A percentile compares a stretch with the other conserved stretches of the same genome.
phyloP scores from a whole-genome alignment of 768 basidiomycete species.

The Mrakia blollopis region DNA sequence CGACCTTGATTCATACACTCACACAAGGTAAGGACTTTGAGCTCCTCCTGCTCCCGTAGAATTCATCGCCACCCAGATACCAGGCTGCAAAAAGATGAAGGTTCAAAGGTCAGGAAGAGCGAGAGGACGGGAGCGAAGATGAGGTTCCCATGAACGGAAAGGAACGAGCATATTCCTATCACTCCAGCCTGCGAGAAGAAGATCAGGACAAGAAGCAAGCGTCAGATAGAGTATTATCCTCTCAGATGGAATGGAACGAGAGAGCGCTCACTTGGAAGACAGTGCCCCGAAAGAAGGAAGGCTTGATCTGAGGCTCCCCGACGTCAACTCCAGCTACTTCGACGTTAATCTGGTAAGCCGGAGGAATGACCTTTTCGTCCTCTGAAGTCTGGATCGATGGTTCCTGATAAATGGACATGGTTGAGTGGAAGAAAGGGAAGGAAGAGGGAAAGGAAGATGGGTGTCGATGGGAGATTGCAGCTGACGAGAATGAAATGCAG shows the following conservation, averaged over 20 bases:
- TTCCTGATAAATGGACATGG: not conserved
- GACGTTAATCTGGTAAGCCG: not conserved
- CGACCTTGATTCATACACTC: too few relatives aligned
- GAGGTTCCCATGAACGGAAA: constrained; percentile 1
- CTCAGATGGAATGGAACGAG: not conserved
- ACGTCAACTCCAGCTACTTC: not conserved
- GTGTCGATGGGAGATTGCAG: not conserved
- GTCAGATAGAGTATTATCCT: too few relatives aligned
- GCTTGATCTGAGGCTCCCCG: constrained; percentile 6
- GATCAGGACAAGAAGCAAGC: too few relatives aligned
- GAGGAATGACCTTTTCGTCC: not conserved
- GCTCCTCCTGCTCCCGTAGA: constrained; percentile 25
- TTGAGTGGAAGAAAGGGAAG: too few relatives aligned
- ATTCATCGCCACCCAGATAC: constrained; percentile 18
- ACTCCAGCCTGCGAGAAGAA: not conserved
- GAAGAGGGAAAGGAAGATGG: not conserved
- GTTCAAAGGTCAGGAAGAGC: not conserved
- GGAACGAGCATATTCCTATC: constrained; percentile 14
- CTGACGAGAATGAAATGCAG: not conserved
- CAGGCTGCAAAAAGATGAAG: not conserved
- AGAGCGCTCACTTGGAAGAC: constrained; percentile 11
- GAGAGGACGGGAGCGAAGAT: not conserved
- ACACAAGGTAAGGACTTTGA: too few relatives aligned
- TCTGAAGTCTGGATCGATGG: not conserved
- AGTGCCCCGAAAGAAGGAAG: constrained; percentile 10